Conservation (phyloP, 441 rosid species). For the Lepidium campestre region DNA sequence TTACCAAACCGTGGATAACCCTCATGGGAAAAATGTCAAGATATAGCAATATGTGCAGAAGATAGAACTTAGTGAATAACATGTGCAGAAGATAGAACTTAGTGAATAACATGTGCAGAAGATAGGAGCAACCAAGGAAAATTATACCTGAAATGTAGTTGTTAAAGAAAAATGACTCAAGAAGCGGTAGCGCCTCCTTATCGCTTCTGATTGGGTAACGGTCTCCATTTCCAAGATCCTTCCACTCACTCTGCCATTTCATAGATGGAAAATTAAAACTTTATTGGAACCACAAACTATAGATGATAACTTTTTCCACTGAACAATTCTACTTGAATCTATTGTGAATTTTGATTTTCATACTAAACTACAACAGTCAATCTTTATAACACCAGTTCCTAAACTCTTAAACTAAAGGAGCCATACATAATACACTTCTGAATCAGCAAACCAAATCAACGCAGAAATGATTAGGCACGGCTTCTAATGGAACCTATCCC, state of each 20-base stretch:
- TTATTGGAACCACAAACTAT: background rate
- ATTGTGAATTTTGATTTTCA: background rate
- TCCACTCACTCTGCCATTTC: conserved; percentile 62
- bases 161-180: conserved; percentile 91
- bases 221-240: conserved; percentile 78
- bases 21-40: background rate
- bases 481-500: background rate
- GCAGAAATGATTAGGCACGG: background rate
- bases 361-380: background rate
- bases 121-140: background rate
- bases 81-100: background rate
- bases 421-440: background rate
- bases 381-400: background rate
- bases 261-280: conserved; percentile 11
- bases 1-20: background rate
- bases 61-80: background rate
- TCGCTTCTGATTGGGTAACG: conserved; percentile 76
- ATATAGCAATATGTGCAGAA: background rate
- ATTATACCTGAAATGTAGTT: conserved; percentile 69
- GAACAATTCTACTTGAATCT: background rate
- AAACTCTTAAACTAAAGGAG: background rate
- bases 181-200: conserved; percentile 80
- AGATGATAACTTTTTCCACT: background rate
- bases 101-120: background rate
- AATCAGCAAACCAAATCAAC: background rate